Evolutionary conservation across 495 filamentous ascomycete genomes (phyloP).

Genomic region (Penicillium samsonianum): DNA sequence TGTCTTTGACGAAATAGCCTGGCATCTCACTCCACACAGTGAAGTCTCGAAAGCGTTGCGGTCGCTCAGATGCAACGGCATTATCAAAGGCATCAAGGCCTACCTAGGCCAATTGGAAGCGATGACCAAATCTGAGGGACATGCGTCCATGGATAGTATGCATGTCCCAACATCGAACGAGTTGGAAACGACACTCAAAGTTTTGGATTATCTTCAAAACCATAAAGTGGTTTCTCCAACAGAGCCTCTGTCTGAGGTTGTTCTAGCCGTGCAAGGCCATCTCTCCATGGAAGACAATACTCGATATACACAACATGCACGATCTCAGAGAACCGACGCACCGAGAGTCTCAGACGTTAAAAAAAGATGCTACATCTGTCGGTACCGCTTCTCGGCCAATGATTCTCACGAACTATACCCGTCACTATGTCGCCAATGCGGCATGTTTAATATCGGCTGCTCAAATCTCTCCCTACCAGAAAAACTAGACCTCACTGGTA

Average conservation of each 20-base stretch:
- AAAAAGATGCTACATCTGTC: conserved; percentile 45
- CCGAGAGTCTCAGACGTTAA: conserved; percentile 3
- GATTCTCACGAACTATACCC: conserved; percentile 34
- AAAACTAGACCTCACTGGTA: conserved; percentile 31
- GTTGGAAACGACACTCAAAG: conserved; percentile 26
- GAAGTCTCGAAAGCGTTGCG: conserved; percentile 18
- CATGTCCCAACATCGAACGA: conserved; percentile 24
- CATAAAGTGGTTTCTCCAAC: conserved; percentile 9
- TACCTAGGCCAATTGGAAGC: conserved; percentile 24
- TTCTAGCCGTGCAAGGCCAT: conserved; percentile 16
- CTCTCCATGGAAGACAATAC: conserved; percentile 16
- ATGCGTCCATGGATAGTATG: not conserved
- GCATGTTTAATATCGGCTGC: conserved; percentile 39
- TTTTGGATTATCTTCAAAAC: conserved; percentile 27
- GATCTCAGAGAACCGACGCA: not conserved
- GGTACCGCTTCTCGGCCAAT: conserved; percentile 23
- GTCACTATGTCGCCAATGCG: conserved; percentile 44
- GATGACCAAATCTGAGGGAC: not conserved
- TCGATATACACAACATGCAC: conserved; percentile 6
- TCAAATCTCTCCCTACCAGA: conserved; percentile 36
- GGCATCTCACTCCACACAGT: conserved; percentile 24
- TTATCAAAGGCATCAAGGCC: conserved; percentile 33
- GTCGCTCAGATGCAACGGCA: conserved; percentile 26
- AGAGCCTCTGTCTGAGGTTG: conserved; percentile 27
- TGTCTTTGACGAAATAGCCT: conserved; percentile 23